A percentile compares a stretch with the other conserved stretches of the same genome.
Conservation (phyloP, 495 filamentous ascomycete genomes). For the Daldinia decipiens region DNA sequence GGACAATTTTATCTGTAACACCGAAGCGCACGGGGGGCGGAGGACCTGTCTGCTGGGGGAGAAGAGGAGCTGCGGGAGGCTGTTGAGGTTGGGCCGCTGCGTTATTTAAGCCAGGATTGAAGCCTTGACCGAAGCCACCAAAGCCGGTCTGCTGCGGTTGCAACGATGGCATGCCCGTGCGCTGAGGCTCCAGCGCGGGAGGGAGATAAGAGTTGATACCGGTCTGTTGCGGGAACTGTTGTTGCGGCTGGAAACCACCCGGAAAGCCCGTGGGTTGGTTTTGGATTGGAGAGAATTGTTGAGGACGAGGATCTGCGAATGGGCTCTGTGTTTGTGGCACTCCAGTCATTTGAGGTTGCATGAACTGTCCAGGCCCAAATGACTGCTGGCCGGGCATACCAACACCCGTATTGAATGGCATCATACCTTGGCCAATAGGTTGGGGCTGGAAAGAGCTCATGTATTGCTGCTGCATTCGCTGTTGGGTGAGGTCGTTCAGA, state of each 20-base stretch:
- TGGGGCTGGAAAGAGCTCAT: conserved; percentile 54
- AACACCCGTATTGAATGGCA: conserved; percentile 48
- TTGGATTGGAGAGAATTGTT: conserved; percentile 69
- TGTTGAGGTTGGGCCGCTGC: conserved; percentile 61
- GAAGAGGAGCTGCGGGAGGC: conserved; percentile 61
- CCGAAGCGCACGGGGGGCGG: conserved; percentile 90
- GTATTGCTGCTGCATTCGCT: conserved; percentile 69
- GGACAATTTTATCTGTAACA: conserved; percentile 80
- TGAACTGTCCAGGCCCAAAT: conserved; percentile 65
- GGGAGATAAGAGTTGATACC: conserved; percentile 68
- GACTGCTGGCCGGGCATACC: conserved; percentile 65
- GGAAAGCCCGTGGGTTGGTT: conserved; percentile 75
- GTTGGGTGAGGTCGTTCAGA: conserved; percentile 74
- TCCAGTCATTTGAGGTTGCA: conserved; percentile 58
- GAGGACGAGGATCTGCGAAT: conserved; percentile 63
- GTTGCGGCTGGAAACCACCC: conserved; percentile 57
- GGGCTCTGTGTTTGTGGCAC: conserved; percentile 51
- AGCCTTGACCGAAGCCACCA: conserved; percentile 64
- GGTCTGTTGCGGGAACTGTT: conserved; percentile 57
- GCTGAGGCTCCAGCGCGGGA: conserved; percentile 64
- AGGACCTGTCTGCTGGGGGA: conserved; percentile 94
- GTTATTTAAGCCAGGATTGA: conserved; percentile 54
- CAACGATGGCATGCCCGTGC: conserved; percentile 55
- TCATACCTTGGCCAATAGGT: conserved; percentile 56
- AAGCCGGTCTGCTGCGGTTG: conserved; percentile 66